phyloP scores from a whole-genome alignment of 345 rosid genomes.

The Citrus glauca region DNA sequence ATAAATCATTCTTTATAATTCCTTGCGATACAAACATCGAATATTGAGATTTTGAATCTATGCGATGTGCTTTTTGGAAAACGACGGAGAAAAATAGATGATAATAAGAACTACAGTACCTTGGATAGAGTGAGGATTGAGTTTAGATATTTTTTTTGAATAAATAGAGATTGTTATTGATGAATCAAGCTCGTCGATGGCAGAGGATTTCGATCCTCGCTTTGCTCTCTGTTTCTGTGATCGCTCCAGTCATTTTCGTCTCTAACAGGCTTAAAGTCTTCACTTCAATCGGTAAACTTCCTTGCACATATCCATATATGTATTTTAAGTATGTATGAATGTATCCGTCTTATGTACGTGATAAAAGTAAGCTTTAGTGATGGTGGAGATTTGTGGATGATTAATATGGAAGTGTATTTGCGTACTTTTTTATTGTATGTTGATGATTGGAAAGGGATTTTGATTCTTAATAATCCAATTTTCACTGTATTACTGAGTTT shows the following conservation, averaged over 20 bases:
- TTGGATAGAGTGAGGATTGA: conserved; percentile 19
- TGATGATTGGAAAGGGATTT: not conserved
- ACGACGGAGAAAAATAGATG: conserved; percentile 23
- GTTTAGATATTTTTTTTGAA: not conserved
- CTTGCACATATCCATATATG: not conserved
- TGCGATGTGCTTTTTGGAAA: conserved; percentile 35
- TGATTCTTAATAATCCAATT: not conserved
- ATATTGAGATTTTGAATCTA: conserved; percentile 22
- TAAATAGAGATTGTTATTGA: conserved; percentile 30
- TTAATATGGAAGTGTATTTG: not conserved
- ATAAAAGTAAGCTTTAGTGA: not conserved
- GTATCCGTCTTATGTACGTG: not conserved
- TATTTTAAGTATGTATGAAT: not conserved
- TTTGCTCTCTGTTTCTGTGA: conserved; percentile 58
- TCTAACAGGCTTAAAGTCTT: conserved; percentile 49
- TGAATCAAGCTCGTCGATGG: conserved; percentile 66
- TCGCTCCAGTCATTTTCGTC: conserved; percentile 70
- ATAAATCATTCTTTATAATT: conserved; percentile 12
- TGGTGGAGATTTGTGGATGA: conserved; percentile 4
- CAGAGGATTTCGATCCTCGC: conserved; percentile 86
- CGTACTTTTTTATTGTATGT: not conserved
- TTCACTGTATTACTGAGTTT: not conserved
- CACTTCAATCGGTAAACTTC: conserved; percentile 49
- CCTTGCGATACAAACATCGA: conserved; percentile 30
- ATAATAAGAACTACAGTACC: not conserved